Evolutionary conservation across 805 yeast species (phyloP).

Genomic region (Candida verbasci): DNA sequence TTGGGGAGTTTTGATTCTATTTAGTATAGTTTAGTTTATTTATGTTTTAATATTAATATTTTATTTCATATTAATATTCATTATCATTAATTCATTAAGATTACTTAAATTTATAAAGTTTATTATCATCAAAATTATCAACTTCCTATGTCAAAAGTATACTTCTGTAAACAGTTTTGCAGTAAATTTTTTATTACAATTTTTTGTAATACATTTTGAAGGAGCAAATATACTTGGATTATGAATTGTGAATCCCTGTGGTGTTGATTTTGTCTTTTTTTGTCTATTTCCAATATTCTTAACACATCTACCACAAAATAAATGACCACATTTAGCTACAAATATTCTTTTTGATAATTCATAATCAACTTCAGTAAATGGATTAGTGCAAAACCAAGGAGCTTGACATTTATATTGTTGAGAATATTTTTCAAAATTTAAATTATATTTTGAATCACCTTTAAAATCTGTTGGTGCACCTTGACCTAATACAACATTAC

Average conservation of each 20-base stretch:
- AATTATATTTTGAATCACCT: slow-evolving; percentile 29
- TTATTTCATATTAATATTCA: background rate
- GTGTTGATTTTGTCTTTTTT: slow-evolving; percentile 16
- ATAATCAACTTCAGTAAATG: slow-evolving; percentile 50
- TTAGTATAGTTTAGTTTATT: too few relatives aligned
- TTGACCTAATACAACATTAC: slow-evolving; percentile 69
- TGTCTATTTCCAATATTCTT: slow-evolving; percentile 53
- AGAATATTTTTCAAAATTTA: slow-evolving; percentile 20
- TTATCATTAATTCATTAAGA: background rate
- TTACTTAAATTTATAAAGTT: too few relatives aligned
- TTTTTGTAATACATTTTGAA: slow-evolving; percentile 49
- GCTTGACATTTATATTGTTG: slow-evolving; percentile 39
- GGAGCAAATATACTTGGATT: slow-evolving; percentile 50
- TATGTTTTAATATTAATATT: background rate
- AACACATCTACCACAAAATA: slow-evolving; percentile 82
- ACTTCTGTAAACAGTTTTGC: slow-evolving; percentile 52
- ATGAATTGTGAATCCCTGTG: slow-evolving; percentile 17
- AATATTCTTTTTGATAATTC: slow-evolving; percentile 65
- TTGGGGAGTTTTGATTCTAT: too few relatives aligned
- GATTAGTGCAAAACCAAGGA: slow-evolving; percentile 58
- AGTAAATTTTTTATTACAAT: slow-evolving; percentile 43
- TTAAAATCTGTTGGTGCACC: slow-evolving; percentile 59
- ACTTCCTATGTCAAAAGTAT: slow-evolving; percentile 17
- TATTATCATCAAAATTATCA: background rate
- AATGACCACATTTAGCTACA: slow-evolving; percentile 73